These are phyloP conservation scores for Aspergillus arachidicola DNA, from an alignment of 2,329 filamentous ascomycete genomes.

Conservation along the genomic window DNA sequence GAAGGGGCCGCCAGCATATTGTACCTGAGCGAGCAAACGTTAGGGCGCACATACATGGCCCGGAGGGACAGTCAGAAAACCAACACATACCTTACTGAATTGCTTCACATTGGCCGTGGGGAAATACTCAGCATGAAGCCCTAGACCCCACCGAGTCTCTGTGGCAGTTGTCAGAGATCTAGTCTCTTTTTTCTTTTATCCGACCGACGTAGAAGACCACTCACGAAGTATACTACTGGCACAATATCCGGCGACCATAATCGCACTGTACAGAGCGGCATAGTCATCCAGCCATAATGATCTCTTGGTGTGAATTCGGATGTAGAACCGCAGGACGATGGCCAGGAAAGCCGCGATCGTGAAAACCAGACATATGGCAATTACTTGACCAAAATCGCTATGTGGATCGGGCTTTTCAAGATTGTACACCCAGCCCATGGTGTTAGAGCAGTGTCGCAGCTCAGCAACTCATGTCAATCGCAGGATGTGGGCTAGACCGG, in stretches of 20 bases:
- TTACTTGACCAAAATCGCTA: conserved; percentile 23
- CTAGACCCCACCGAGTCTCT: conserved; percentile 34
- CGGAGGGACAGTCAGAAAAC: neutral
- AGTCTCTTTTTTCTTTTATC: no score
- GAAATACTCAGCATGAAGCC: conserved; percentile 21
- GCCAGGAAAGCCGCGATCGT: conserved; percentile 25
- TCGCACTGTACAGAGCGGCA: conserved; percentile 23
- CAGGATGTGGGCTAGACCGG: neutral
- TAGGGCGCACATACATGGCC: neutral
- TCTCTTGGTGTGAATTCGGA: conserved; percentile 24
- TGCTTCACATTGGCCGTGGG: conserved; percentile 27
- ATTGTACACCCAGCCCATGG: conserved; percentile 36
- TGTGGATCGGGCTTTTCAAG: conserved; percentile 26
- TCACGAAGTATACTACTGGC: conserved; percentile 24
- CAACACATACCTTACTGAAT: conserved; percentile 28
- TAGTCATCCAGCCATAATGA: conserved; percentile 31
- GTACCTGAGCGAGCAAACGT: conserved; percentile 20
- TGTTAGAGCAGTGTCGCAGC: neutral
- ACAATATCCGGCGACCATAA: conserved; percentile 23
- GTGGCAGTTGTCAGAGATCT: neutral
- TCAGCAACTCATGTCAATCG: neutral
- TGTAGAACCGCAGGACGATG: conserved; percentile 27
- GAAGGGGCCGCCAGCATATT: conserved; percentile 31
- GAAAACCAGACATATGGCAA: conserved; percentile 27
- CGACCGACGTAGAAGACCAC: neutral